These are phyloP conservation scores for Debaryomyces prosopidis DNA, from an alignment of 805 yeast genomes.

Conservation along the genomic window DNA sequence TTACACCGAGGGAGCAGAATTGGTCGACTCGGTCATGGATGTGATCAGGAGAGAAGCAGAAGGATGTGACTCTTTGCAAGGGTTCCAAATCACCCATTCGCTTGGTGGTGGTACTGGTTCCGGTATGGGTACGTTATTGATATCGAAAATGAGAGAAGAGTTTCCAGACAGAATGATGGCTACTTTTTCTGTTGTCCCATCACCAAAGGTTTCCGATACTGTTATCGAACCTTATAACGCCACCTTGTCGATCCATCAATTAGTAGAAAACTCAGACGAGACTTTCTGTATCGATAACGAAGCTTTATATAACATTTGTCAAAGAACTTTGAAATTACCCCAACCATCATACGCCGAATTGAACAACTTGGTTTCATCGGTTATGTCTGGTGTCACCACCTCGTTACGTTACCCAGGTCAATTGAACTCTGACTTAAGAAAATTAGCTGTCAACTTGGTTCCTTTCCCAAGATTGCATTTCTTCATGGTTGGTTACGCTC, in stretches of 20 bases:
- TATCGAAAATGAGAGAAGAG: conserved; percentile 86
- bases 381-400: conserved; percentile 95
- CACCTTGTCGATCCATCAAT: conserved; percentile 84
- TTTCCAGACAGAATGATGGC: conserved; percentile 96
- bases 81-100: conserved; percentile 76
- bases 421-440: conserved; percentile 88
- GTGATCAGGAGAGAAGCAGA: conserved; percentile 93
- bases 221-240: conserved; percentile 96
- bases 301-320: conserved; percentile 88
- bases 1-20: conserved; percentile 95
- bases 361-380: conserved; percentile 81
- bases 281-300: conserved; percentile 95
- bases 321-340: conserved; percentile 75
- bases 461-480: conserved; percentile 96
- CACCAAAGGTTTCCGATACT: conserved; percentile 88
- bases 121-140: conserved; percentile 90
- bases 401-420: conserved; percentile 95
- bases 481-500: conserved; percentile 95
- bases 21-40: conserved; percentile 86
- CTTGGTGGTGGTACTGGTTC: conserved; percentile 89
- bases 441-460: conserved; percentile 89
- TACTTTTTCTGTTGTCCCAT: conserved; percentile 89
- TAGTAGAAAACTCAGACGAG: conserved; percentile 88
- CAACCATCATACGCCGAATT: conserved; percentile 80
- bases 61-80: conserved; percentile 89